phyloP scores from a whole-genome alignment of 441 rosid genomes.

The Capsella rubella region DNA sequence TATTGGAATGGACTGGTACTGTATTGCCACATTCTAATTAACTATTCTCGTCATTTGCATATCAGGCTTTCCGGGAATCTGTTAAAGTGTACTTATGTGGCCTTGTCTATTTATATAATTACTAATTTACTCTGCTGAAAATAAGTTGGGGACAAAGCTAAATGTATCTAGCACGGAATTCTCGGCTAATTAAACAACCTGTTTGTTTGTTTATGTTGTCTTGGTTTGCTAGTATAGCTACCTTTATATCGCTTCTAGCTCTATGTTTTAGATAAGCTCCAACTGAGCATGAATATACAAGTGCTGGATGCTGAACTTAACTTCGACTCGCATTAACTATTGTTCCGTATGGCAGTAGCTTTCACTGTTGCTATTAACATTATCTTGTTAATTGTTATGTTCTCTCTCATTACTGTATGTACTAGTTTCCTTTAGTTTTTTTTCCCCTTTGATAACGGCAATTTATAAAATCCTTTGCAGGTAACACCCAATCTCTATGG shows the following conservation, averaged over 20 bases:
- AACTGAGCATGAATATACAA: not conserved
- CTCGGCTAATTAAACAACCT: not conserved
- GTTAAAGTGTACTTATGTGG: not conserved
- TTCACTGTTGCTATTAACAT: not conserved
- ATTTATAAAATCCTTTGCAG: constrained; percentile 50
- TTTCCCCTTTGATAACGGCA: not conserved
- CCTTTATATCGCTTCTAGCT: not conserved
- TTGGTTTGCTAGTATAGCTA: not conserved
- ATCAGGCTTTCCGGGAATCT: not conserved
- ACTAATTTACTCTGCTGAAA: not conserved
- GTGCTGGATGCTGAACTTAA: not conserved
- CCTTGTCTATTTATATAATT: not conserved
- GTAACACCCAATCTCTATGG: constrained; percentile 99
- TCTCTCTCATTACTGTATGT: constrained; percentile 14
- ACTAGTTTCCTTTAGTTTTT: constrained; percentile 14
- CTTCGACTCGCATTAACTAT: not conserved
- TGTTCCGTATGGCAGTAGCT: not conserved
- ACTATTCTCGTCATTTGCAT: not conserved
- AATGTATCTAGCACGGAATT: not conserved
- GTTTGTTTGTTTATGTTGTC: not conserved
- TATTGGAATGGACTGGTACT: not conserved
- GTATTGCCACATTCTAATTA: not conserved
- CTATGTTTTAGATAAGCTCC: not conserved
- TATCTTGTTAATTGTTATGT: not conserved
- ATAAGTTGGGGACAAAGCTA: not conserved